Conservation (phyloP, 371 early-diverging fungal species). For the Nosema granulosis region DNA sequence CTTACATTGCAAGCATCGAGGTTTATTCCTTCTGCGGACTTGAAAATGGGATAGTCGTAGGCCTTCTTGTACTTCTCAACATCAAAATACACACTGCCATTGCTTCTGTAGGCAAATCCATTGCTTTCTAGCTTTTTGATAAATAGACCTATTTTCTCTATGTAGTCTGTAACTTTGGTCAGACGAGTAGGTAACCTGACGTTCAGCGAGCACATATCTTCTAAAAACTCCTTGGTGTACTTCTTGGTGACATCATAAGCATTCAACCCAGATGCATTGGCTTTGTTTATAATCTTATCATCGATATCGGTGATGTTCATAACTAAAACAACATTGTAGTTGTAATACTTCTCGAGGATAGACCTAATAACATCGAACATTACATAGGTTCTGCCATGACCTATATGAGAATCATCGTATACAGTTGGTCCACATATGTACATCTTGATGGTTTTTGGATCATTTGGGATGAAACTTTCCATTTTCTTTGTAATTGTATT, state of each 20-base stretch:
- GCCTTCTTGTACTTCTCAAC: slow-evolving; percentile 77
- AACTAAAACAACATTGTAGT: slow-evolving; percentile 84
- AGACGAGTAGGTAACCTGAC: slow-evolving; percentile 81
- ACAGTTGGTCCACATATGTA: slow-evolving; percentile 94
- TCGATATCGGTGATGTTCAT: slow-evolving; percentile 99
- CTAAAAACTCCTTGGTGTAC: slow-evolving; percentile 90
- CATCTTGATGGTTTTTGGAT: slow-evolving; percentile 56
- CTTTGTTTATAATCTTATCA: slow-evolving; percentile 74
- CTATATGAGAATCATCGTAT: slow-evolving; percentile 93
- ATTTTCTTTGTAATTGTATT: slow-evolving; percentile 53
- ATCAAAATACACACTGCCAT: slow-evolving; percentile 97
- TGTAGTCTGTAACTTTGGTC: slow-evolving; percentile 92
- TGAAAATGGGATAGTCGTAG: slow-evolving; percentile 58
- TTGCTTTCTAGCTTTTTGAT: slow-evolving; percentile 83
- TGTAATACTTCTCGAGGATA: slow-evolving; percentile 86
- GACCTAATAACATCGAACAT: slow-evolving; percentile 88
- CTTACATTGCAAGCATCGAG: slow-evolving; percentile 1
- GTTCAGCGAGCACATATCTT: slow-evolving; percentile 83
- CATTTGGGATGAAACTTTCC: slow-evolving; percentile 43
- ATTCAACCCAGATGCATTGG: slow-evolving; percentile 49
- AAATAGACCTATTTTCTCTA: slow-evolving; percentile 84
- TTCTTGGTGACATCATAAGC: slow-evolving; percentile 71
- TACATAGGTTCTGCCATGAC: slow-evolving; percentile 92
- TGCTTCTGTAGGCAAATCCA: slow-evolving; percentile 79
- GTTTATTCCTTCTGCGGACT: slow-evolving; percentile 36